Evolutionary conservation across 768 basidiomycete genomes (phyloP).

Genomic region (Lentinula guzmanii): DNA sequence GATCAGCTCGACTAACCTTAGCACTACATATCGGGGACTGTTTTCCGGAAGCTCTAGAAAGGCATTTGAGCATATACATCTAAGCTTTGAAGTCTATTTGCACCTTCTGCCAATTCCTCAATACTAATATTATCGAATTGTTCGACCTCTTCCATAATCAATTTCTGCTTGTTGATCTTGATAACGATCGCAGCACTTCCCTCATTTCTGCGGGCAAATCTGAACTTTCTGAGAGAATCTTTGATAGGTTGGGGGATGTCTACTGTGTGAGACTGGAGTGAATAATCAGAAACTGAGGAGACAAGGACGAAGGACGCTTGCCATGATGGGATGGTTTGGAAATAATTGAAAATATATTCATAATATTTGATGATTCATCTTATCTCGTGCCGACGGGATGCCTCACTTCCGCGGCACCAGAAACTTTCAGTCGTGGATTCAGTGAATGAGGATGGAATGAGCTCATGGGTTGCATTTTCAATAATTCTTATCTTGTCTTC

Average conservation of each 20-base stretch:
- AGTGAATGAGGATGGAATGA: not conserved
- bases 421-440: not conserved
- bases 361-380: not conserved
- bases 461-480: not conserved
- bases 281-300: constrained; percentile 3
- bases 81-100: constrained; percentile 5
- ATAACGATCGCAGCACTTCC: constrained; percentile 78
- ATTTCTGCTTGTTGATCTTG: constrained; percentile 83
- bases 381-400: not conserved
- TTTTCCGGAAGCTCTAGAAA: constrained; percentile 78
- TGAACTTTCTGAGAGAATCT: constrained; percentile 77
- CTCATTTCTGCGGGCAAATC: constrained; percentile 61
- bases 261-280: constrained; percentile 61
- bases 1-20: not conserved
- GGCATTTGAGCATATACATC: not conserved
- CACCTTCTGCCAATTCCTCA: constrained; percentile 87
- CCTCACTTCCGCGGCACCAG: not conserved
- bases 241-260: constrained; percentile 81
- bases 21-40: constrained; percentile 70
- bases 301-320: not conserved
- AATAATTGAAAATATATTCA: not conserved
- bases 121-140: constrained; percentile 71
- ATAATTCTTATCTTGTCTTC: not conserved
- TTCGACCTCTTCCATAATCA: constrained; percentile 81
- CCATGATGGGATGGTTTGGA: constrained; percentile 5